Evolutionary conservation across 2,329 filamentous ascomycete species (phyloP).

Genomic region (Aspergillus sp.): DNA sequence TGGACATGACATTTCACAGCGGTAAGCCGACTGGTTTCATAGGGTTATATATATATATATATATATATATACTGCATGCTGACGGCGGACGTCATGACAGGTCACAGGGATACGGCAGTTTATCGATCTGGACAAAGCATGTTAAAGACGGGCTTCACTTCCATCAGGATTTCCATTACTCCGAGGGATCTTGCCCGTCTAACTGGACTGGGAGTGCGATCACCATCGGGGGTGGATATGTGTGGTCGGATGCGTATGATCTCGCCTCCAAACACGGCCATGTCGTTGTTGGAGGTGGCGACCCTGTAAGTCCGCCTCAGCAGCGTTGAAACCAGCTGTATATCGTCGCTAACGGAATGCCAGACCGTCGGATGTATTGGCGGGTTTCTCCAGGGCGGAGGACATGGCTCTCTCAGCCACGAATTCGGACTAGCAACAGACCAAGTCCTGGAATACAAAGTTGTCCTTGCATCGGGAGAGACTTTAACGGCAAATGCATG

Average conservation of each 20-base stretch:
- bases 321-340: background rate
- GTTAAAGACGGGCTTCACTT: constrained; percentile 29
- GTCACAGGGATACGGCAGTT: constrained; percentile 28
- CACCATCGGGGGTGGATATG: constrained; percentile 27
- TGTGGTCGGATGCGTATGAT: constrained; percentile 26
- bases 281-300: constrained; percentile 32
- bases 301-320: constrained; percentile 10
- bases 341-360: background rate
- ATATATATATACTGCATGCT: background rate
- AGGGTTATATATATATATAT: background rate
- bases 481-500: constrained; percentile 36
- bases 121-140: constrained; percentile 33
- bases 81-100: constrained; percentile 3
- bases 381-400: constrained; percentile 44
- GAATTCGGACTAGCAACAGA: constrained; percentile 47
- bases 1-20: constrained; percentile 35
- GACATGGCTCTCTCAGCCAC: constrained; percentile 40
- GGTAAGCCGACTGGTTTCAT: constrained; percentile 1
- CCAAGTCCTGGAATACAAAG: constrained; percentile 45
- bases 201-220: constrained; percentile 35
- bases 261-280: constrained; percentile 25
- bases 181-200: constrained; percentile 31
- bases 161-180: constrained; percentile 25
- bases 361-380: constrained; percentile 27
- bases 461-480: constrained; percentile 40